A percentile compares a stretch with the other conserved stretches of the same genome.
Conservation (phyloP, 495 filamentous ascomycete genomes). For the Penicillium canescens region DNA sequence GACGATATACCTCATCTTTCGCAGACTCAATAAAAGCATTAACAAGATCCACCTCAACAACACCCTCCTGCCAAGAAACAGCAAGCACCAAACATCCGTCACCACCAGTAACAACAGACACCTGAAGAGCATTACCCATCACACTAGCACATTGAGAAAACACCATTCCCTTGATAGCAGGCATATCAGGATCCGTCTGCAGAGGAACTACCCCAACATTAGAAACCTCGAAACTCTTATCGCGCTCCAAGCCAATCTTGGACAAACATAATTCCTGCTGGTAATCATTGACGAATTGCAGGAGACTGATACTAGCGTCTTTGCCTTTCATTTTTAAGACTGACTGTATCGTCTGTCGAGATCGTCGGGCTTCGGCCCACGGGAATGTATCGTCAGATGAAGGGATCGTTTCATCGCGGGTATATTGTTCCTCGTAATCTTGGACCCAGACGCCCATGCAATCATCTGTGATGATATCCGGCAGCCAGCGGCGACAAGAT, state of each 20-base stretch:
- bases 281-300: constrained; percentile 38
- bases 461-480: constrained; percentile 31
- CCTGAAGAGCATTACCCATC: constrained; percentile 35
- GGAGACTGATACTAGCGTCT: constrained; percentile 33
- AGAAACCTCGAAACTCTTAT: constrained; percentile 42
- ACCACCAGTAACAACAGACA: constrained; percentile 40
- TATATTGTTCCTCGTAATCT: constrained; percentile 21
- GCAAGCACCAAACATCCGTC: constrained; percentile 38
- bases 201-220: constrained; percentile 41
- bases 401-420: constrained; percentile 6
- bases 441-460: constrained; percentile 41
- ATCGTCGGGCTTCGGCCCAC: constrained; percentile 40
- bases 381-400: constrained; percentile 15
- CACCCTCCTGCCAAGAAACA: constrained; percentile 39
- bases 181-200: constrained; percentile 19
- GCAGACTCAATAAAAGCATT: constrained; percentile 22
- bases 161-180: constrained; percentile 32
- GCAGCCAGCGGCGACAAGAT: constrained; percentile 36
- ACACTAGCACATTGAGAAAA: constrained; percentile 51
- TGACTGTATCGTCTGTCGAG: constrained; percentile 27
- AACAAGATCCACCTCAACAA: constrained; percentile 31
- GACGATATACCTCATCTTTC: constrained; percentile 17
- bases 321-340: constrained; percentile 31
- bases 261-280: constrained; percentile 30
- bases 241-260: constrained; percentile 34